Conservation (phyloP, 805 yeast genomes). For the Scheffersomyces stipitis region DNA sequence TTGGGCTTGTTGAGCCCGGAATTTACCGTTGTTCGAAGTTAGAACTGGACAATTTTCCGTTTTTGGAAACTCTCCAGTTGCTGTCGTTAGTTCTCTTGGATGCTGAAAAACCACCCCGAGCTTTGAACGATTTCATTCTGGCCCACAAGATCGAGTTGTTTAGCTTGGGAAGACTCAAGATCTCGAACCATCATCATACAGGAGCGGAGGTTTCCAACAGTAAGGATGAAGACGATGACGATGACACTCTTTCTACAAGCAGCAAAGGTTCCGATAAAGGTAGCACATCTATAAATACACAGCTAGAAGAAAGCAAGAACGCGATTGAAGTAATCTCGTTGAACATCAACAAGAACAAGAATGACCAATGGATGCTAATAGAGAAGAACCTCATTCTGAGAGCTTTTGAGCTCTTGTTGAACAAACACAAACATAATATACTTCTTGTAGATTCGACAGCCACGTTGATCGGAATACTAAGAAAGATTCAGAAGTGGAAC, state of each 20-base stretch:
- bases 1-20: conserved; percentile 88
- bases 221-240: conserved; percentile 16
- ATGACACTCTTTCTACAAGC: conserved; percentile 6
- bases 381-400: conserved; percentile 63
- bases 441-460: conserved; percentile 78
- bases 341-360: conserved; percentile 22
- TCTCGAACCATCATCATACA: conserved; percentile 33
- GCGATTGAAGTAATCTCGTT: conserved; percentile 25
- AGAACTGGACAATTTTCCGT: conserved; percentile 74
- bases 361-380: conserved; percentile 75
- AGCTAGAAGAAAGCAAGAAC: conserved; percentile 3
- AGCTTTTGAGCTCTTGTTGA: conserved; percentile 64
- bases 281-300: background rate
- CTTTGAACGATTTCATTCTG: conserved; percentile 64
- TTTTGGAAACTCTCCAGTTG: conserved; percentile 69
- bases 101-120: conserved; percentile 80
- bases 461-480: conserved; percentile 73
- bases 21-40: conserved; percentile 76
- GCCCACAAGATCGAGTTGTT: conserved; percentile 53
- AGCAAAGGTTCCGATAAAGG: conserved; percentile 5
- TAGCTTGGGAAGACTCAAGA: conserved; percentile 45
- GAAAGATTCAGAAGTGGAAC: conserved; percentile 88
- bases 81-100: conserved; percentile 72
- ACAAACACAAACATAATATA: conserved; percentile 63
- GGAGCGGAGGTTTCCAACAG: conserved; percentile 16